Evolutionary conservation across 2,329 filamentous ascomycete genomes (phyloP).

Genomic region (Chlorencoelia australis): DNA sequence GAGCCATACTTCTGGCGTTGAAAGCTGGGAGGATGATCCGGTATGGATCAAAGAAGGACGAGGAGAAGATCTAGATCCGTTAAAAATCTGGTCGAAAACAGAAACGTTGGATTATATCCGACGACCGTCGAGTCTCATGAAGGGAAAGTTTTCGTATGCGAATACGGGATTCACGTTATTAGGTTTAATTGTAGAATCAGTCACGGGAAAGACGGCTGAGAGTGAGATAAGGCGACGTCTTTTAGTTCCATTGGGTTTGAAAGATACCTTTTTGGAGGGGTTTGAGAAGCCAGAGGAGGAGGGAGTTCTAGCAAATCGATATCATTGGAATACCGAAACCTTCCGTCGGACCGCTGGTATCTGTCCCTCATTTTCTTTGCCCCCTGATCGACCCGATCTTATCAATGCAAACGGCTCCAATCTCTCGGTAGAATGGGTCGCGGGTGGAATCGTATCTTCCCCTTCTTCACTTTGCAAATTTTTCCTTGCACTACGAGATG

Average conservation of each 20-base stretch:
- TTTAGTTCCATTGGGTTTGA: too few relatives aligned
- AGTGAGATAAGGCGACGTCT: too few relatives aligned
- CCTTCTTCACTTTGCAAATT: constrained; percentile 9
- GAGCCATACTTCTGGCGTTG: constrained; percentile 9
- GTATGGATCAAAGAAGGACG: constrained; percentile 9
- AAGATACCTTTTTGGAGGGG: too few relatives aligned
- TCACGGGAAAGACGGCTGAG: too few relatives aligned
- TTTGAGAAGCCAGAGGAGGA: constrained; percentile 8
- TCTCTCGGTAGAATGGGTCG: constrained; percentile 11
- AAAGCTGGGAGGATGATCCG: constrained; percentile 12
- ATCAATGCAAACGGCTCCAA: constrained; percentile 10
- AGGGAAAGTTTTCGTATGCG: constrained; percentile 4
- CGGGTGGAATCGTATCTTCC: constrained; percentile 9
- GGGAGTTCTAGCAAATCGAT: constrained; percentile 4
- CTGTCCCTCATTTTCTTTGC: constrained; percentile 5
- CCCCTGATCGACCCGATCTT: background rate
- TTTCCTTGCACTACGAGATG: constrained; percentile 6
- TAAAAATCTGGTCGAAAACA: constrained; percentile 8
- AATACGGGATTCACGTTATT: constrained; percentile 8
- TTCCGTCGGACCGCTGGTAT: constrained; percentile 9
- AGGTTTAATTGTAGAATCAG: too few relatives aligned
- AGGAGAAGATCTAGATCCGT: constrained; percentile 5
- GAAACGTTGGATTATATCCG: constrained; percentile 10
- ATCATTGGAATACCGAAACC: constrained; percentile 8
- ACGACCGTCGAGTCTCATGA: background rate